These are phyloP conservation scores for Xylaria multiplex DNA, from an alignment of 2,329 filamentous ascomycete genomes.

Conservation along the genomic window DNA sequence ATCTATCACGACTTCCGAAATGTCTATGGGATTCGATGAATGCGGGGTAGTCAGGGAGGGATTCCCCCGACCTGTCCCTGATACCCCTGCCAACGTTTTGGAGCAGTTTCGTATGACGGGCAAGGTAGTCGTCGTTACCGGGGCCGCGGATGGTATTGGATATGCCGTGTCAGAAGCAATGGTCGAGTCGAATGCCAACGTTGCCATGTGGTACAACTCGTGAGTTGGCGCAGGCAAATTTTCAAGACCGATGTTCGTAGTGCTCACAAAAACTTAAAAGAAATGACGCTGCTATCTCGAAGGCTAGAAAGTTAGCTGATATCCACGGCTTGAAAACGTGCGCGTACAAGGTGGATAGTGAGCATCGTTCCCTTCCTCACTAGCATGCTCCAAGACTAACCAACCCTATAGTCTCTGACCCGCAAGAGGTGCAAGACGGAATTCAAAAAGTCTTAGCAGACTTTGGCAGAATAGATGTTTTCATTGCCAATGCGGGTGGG, in stretches of 20 bases:
- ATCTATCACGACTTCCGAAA: conserved; percentile 23
- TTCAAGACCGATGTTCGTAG: neutral
- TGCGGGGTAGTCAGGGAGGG: conserved; percentile 36
- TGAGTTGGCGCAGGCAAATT: conserved; percentile 16
- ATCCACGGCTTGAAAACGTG: conserved; percentile 29
- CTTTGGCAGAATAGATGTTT: conserved; percentile 39
- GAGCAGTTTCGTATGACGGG: conserved; percentile 37
- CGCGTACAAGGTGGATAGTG: conserved; percentile 37
- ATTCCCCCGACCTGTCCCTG: conserved; percentile 34
- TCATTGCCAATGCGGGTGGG: conserved; percentile 39
- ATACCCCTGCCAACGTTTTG: conserved; percentile 33
- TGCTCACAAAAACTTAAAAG: conserved; percentile 25
- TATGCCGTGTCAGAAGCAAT: conserved; percentile 37
- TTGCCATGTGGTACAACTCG: conserved; percentile 39
- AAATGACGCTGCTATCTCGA: conserved; percentile 32
- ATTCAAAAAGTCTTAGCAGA: conserved; percentile 32
- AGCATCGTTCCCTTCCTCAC: neutral
- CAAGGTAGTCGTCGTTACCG: conserved; percentile 38
- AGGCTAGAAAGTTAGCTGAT: conserved; percentile 27
- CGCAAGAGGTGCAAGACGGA: conserved; percentile 32
- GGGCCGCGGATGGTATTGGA: conserved; percentile 38
- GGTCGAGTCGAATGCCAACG: conserved; percentile 35
- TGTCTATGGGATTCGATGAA: conserved; percentile 39
- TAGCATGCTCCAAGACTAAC: conserved; percentile 13
- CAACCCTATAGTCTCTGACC: conserved; percentile 27